Evolutionary conservation across 805 yeast species (phyloP), one percentile per base, ranked within the genome.

Genomic region (Clavispora santaluciae): DNA sequence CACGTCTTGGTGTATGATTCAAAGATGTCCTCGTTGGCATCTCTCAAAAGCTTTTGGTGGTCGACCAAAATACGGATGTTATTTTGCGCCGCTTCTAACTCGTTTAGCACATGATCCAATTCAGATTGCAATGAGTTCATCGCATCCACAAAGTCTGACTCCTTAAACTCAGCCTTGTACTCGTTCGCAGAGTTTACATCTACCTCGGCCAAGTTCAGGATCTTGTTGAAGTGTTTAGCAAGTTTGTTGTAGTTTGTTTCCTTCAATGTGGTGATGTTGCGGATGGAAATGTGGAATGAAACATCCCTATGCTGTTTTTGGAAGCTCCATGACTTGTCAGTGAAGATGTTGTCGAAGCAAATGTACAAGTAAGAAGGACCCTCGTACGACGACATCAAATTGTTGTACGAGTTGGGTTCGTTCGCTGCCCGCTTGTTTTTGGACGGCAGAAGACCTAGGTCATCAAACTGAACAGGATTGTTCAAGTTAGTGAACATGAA

Each of bases 301-400:
- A 69, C 53, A 29, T 69, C 72, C 25, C 59, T 53, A 5, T 52
- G 22, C 18, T 44, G 44, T 5, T 71, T 68, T 13, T 53, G 51
- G 46, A 66, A 69, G 15, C 71, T 62, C 73, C 73, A 69, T 7
- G 71, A 64, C 44, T 63, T 61, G 48, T 69, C 75, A 33, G 48
- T 52, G 51, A 61, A 69, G 22, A 68, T 38, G 46, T 69, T 69
- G 50, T 69, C 73, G 51, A 69, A 69, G 46, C 75, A 69, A 13
- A 69, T 54, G 46, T 65, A 56, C 15, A 69, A 57, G 28, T 55
- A 49, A 7, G 63, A 61, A 38, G 54, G 56, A 5, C 61, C 65
- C 20, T 51, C 42, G 35, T 50, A 45, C 17, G 52, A 45, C 28
- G 50, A 45, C 35, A 57, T 38, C 4, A 55, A 39, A 17, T 56